These are phyloP conservation scores for Pseudoscleropodium purum DNA, from an alignment of 225 moss, liverwort and hornwort species.

Conservation along the genomic window DNA sequence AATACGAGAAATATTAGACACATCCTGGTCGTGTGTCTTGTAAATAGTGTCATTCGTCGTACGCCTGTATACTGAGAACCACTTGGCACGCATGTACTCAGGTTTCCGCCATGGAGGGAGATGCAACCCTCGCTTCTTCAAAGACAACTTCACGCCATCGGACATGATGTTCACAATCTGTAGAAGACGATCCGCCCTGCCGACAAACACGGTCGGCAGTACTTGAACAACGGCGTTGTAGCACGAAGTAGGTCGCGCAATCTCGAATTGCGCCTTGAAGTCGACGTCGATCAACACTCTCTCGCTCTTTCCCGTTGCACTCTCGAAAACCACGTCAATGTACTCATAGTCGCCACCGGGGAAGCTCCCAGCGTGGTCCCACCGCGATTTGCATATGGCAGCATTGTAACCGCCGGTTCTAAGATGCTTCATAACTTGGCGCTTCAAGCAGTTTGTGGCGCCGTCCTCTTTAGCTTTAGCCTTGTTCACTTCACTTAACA, in stretches of 20 bases:
- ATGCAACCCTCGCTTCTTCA: conserved; percentile 76
- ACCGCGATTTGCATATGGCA: conserved; percentile 77
- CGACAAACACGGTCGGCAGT: conserved; percentile 47
- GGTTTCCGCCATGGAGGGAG: conserved; percentile 80
- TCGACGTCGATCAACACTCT: conserved; percentile 63
- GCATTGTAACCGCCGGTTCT: conserved; percentile 66
- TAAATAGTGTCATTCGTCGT: conserved; percentile 45
- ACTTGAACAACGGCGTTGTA: conserved; percentile 43
- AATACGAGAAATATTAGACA: conserved; percentile 19
- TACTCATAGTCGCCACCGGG: conserved; percentile 85
- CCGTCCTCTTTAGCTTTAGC: background rate
- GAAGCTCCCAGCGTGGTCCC: conserved; percentile 77
- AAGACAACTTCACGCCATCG: conserved; percentile 52
- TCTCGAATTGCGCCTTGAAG: conserved; percentile 73
- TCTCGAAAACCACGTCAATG: conserved; percentile 57
- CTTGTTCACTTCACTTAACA: conserved; percentile 34
- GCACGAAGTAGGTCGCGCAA: conserved; percentile 56
- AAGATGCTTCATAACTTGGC: conserved; percentile 55
- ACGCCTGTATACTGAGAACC: conserved; percentile 67
- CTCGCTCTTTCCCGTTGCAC: conserved; percentile 30
- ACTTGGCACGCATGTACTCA: conserved; percentile 68
- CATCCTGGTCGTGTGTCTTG: background rate
- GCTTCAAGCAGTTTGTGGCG: conserved; percentile 4
- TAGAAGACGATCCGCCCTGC: conserved; percentile 58
- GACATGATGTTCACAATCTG: conserved; percentile 72